These are phyloP conservation scores for Musa beccarii DNA, from an alignment of 176 grass and related monocot species.

Conservation along the genomic window DNA sequence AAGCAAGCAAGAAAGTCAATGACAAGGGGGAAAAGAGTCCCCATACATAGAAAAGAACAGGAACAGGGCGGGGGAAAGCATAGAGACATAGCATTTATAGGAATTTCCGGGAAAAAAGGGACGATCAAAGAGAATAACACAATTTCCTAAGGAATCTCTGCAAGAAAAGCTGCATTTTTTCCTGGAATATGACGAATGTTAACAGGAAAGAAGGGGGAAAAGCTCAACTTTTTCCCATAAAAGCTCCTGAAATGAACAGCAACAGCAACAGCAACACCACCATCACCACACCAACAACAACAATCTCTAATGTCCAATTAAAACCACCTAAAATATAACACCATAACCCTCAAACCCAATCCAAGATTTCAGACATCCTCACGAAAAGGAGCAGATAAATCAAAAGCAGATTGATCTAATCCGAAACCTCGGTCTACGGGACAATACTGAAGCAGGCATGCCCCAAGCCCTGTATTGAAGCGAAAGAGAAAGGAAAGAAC, in stretches of 20 bases:
- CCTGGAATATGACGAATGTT: constrained; percentile 3
- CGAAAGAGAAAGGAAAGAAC: neutral
- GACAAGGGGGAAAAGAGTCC: neutral
- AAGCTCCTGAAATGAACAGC: neutral
- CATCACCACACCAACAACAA: neutral
- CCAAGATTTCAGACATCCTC: neutral
- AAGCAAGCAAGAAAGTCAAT: neutral
- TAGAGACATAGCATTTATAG: constrained; percentile 12
- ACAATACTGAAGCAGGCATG: neutral
- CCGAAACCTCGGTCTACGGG: neutral
- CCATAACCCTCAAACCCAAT: neutral
- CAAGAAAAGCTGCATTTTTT: constrained; percentile 24
- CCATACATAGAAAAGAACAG: constrained; percentile 14
- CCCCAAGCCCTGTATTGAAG: neutral
- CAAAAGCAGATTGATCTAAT: neutral
- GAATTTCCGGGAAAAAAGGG: constrained; percentile 22
- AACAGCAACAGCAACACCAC: too few species aligned
- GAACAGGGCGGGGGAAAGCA: constrained; percentile 1
- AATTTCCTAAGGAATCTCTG: constrained; percentile 9
- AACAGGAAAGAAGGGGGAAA: neutral
- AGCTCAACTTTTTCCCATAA: constrained; percentile 6
- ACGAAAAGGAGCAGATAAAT: neutral
- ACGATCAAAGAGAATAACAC: constrained; percentile 20
- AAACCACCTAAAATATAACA: neutral
- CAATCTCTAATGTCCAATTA: neutral